phyloP scores from a whole-genome alignment of 2,329 filamentous ascomycete genomes.

The Fonsecaea pedrosoi region DNA sequence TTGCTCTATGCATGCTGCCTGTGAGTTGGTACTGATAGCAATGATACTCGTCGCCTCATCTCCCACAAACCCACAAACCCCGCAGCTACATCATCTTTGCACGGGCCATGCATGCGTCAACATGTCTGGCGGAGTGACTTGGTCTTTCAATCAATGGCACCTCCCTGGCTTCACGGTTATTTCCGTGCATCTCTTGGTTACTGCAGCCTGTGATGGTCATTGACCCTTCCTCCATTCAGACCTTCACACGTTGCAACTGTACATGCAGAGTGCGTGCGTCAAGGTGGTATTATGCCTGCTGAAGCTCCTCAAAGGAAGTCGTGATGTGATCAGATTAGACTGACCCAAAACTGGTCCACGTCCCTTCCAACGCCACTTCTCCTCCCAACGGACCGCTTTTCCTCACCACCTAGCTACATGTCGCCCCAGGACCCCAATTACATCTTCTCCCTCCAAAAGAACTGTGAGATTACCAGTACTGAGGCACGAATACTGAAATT shows the following conservation, averaged over 20 bases:
- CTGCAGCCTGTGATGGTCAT: conserved; percentile 1
- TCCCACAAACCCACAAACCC: neutral
- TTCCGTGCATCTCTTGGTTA: conserved; percentile 1
- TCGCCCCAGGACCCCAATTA: neutral
- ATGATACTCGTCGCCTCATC: conserved; percentile 10
- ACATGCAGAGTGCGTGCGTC: neutral
- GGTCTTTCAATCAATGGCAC: conserved; percentile 3
- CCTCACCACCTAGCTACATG: conserved; percentile 3
- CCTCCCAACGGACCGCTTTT: neutral
- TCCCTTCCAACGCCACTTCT: conserved; percentile 1
- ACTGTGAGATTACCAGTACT: conserved; percentile 4
- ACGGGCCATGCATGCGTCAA: conserved; percentile 9
- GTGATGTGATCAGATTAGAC: conserved; percentile 14
- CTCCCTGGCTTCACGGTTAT: neutral
- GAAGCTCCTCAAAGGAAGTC: neutral
- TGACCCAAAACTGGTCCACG: neutral
- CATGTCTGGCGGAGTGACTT: conserved; percentile 2
- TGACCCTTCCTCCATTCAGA: conserved; percentile 11
- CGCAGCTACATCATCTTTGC: neutral
- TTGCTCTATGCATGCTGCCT: conserved; percentile 5
- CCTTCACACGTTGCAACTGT: conserved; percentile 13
- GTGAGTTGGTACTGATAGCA: conserved; percentile 7
- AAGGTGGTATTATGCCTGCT: conserved; percentile 6
- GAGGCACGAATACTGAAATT: conserved; percentile 11
- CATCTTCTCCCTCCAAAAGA: conserved; percentile 4